These are phyloP conservation scores for Hordeum vulgare DNA, from an alignment of 176 grass and related monocot genomes.

Conservation along the genomic window MorexV3_pseudomolecules_assembly NC_058519.1:140485281-140485780, in stretches of 20 bases:
- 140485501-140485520: background rate
- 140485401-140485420: background rate
- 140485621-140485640: background rate
- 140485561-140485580: background rate
- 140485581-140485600: background rate
- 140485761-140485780: background rate
- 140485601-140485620: background rate
- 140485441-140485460: background rate
- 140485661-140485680: too few relatives aligned
- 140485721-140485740: background rate
- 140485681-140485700: background rate
- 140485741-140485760: background rate
- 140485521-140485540: background rate
- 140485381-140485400: background rate
- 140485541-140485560: background rate
- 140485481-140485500: background rate
- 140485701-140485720: background rate
- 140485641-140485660: background rate
- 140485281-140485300: too few relatives aligned
- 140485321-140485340: too few relatives aligned
- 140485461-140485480: background rate
- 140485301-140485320: too few relatives aligned
- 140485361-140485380: background rate
- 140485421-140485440: background rate
- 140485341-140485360: background rate